Conservation (phyloP, 768 basidiomycete species). For the Boletus subcaerulescens region DNA sequence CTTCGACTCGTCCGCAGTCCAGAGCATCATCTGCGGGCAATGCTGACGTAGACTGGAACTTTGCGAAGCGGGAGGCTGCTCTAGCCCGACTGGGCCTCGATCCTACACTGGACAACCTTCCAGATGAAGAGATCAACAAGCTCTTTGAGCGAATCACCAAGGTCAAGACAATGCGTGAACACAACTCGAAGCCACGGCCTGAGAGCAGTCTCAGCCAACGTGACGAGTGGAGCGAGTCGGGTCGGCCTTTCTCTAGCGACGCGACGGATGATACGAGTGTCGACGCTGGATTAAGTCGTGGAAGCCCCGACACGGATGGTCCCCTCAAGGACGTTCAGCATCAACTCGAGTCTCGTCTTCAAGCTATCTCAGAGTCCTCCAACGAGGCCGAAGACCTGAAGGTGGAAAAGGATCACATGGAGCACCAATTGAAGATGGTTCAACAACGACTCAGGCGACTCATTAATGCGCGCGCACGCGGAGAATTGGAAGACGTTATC, state of each 20-base stretch:
- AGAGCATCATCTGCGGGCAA: constrained; percentile 65
- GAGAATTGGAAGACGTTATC: constrained; percentile 65
- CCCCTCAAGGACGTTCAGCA: constrained; percentile 68
- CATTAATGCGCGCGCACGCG: constrained; percentile 70
- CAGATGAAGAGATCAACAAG: constrained; percentile 92
- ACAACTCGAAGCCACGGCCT: constrained; percentile 75
- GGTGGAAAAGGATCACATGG: constrained; percentile 91
- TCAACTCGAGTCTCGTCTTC: constrained; percentile 68
- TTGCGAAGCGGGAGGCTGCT: constrained; percentile 92
- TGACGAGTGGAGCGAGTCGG: constrained; percentile 89
- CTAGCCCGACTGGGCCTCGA: constrained; percentile 82
- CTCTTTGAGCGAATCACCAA: constrained; percentile 93
- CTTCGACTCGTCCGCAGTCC: constrained; percentile 72
- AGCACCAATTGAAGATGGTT: constrained; percentile 79
- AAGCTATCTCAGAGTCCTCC: constrained; percentile 55
- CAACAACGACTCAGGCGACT: constrained; percentile 80
- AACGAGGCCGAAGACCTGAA: constrained; percentile 82
- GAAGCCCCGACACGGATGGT: constrained; percentile 64
- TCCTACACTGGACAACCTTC: constrained; percentile 86
- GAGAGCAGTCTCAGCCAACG: constrained; percentile 86
- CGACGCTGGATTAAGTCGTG: constrained; percentile 56
- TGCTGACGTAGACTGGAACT: constrained; percentile 93
- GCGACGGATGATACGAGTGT: constrained; percentile 89
- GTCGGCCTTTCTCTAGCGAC: constrained; percentile 76
- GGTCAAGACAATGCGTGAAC: constrained; percentile 84